A percentile compares a stretch with the other conserved stretches of the same genome.
These are phyloP conservation scores for Saccharomycopsis hybrid DNA, from an alignment of 1,139 yeast species.

Conservation along the genomic window DNA sequence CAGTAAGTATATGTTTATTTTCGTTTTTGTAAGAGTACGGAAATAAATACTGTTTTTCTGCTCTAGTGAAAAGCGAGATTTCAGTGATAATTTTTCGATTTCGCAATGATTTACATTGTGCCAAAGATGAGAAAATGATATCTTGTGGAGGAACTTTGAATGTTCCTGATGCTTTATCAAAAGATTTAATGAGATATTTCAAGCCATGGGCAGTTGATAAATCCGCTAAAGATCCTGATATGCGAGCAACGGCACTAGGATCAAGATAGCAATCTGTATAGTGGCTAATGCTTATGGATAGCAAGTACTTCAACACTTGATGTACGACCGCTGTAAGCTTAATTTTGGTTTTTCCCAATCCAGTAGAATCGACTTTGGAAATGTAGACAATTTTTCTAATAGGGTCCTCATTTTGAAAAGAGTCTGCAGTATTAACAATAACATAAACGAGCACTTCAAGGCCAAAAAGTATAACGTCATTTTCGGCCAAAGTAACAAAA, in stretches of 20 bases:
- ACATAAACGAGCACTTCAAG: slow-evolving; percentile 64
- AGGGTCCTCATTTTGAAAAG: slow-evolving; percentile 23
- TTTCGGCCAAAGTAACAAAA: slow-evolving; percentile 47
- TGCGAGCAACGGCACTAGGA: too few relatives aligned
- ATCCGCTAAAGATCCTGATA: not conserved
- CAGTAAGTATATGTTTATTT: slow-evolving; percentile 64
- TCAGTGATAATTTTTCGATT: slow-evolving; percentile 39
- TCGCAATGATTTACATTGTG: slow-evolving; percentile 32
- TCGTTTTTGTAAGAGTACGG: slow-evolving; percentile 61
- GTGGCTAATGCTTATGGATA: slow-evolving; percentile 34
- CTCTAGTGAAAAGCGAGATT: slow-evolving; percentile 72
- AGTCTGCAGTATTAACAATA: slow-evolving; percentile 27
- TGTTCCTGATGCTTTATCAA: not conserved
- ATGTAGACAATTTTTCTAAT: slow-evolving; percentile 61
- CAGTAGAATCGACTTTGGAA: slow-evolving; percentile 90
- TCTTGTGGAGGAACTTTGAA: slow-evolving; percentile 6
- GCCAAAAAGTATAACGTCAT: slow-evolving; percentile 48
- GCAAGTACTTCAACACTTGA: slow-evolving; percentile 37
- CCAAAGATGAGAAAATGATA: slow-evolving; percentile 15
- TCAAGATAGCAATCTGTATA: slow-evolving; percentile 33
- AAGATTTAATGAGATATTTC: not conserved
- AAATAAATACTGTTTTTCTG: slow-evolving; percentile 81
- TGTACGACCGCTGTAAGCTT: slow-evolving; percentile 38
- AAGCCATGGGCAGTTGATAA: not conserved
- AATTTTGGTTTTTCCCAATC: slow-evolving; percentile 38